phyloP scores from a whole-genome alignment of 2,329 filamentous ascomycete species.

The Aspergillus pseudoglaucus region DNA sequence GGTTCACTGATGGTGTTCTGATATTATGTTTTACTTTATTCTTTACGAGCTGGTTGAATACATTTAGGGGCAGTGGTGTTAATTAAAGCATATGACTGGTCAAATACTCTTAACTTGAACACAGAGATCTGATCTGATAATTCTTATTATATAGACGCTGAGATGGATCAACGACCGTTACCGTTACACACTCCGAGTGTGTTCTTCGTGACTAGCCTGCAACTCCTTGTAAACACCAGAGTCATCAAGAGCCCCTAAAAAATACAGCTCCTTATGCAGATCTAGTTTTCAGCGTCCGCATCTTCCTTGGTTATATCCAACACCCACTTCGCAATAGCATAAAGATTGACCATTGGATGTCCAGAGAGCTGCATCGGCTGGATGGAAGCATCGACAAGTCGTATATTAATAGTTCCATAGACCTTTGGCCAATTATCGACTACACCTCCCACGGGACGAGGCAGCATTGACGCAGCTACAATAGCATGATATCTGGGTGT shows the following conservation, averaged over 20 bases:
- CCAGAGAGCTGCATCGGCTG: no score
- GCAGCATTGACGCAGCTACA: no score
- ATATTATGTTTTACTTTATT: conserved; percentile 13
- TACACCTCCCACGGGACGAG: no score
- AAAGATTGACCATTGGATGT: conserved; percentile 21
- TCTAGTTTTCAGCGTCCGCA: no score
- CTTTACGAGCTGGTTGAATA: not conserved
- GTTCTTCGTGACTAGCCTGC: no score
- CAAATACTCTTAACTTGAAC: no score
- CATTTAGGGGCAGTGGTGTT: not conserved
- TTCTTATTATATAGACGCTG: conserved; percentile 9
- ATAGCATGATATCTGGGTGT: no score
- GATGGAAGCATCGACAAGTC: no score
- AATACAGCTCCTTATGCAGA: not conserved
- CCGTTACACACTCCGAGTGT: not conserved
- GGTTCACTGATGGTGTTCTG: conserved; percentile 3
- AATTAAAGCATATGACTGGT: no score
- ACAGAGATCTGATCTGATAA: not conserved
- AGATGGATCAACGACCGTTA: conserved; percentile 25
- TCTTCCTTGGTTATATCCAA: conserved; percentile 23
- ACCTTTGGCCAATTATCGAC: no score
- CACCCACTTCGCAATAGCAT: conserved; percentile 25
- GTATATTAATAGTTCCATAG: no score
- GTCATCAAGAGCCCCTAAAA: not conserved
- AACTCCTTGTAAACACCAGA: no score